These are phyloP conservation scores for Trypanosoma rangeli DNA, from an alignment of 208 protist genomes.

Conservation along the genomic window DNA sequence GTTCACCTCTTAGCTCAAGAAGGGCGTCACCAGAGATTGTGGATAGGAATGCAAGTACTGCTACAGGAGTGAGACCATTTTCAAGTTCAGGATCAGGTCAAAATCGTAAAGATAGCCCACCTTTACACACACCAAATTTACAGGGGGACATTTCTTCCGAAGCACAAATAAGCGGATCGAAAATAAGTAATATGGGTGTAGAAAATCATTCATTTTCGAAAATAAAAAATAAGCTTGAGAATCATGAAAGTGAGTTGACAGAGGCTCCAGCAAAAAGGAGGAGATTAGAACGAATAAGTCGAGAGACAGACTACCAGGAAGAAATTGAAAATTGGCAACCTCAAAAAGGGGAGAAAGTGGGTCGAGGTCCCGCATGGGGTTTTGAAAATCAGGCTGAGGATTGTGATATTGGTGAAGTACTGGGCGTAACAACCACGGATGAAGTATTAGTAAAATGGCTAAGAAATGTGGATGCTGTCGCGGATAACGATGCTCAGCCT, in stretches of 20 bases:
- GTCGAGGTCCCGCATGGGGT: slow-evolving; percentile 70
- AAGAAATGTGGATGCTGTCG: slow-evolving; percentile 43
- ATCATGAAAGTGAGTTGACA: slow-evolving; percentile 6
- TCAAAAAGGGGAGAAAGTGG: slow-evolving; percentile 64
- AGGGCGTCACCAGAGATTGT: slow-evolving; percentile 31
- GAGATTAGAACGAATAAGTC: slow-evolving; percentile 15
- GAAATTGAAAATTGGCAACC: slow-evolving; percentile 45
- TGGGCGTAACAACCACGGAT: slow-evolving; percentile 49
- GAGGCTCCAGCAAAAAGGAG: slow-evolving; percentile 11
- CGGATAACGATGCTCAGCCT: slow-evolving; percentile 14
- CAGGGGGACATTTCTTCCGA: background rate
- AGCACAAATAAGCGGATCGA: background rate
- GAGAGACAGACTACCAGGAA: slow-evolving; percentile 7
- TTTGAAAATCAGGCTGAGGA: slow-evolving; percentile 54
- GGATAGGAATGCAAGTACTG: background rate
- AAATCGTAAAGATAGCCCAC: background rate
- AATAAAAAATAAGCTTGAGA: background rate
- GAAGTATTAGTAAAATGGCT: slow-evolving; percentile 77
- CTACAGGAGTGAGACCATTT: background rate
- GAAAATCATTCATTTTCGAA: slow-evolving; percentile 1
- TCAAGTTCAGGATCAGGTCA: background rate
- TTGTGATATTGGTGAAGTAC: slow-evolving; percentile 75
- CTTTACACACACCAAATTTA: background rate
- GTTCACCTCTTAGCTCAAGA: slow-evolving; percentile 32
- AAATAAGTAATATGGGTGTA: background rate